Conservation (phyloP, 805 yeast species). For the Candida lessepsii region DNA sequence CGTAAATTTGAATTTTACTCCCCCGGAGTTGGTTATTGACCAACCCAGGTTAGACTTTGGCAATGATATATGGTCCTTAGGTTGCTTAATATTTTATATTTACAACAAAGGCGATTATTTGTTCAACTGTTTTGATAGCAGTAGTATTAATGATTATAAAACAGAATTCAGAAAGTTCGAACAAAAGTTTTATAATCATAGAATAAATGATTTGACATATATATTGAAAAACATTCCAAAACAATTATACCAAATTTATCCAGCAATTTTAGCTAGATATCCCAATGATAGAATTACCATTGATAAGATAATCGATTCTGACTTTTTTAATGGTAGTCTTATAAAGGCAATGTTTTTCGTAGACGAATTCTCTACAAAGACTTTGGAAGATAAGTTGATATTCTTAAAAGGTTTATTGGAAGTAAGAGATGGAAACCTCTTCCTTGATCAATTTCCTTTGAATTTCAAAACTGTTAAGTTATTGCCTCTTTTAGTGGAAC, state of each 20-base stretch:
- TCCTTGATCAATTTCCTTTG: slow-evolving; percentile 37
- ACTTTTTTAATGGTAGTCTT: slow-evolving; percentile 78
- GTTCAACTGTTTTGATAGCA: slow-evolving; percentile 41
- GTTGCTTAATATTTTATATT: slow-evolving; percentile 68
- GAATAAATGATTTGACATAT: slow-evolving; percentile 35
- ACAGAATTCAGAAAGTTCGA: slow-evolving; percentile 50
- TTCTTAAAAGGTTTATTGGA: slow-evolving; percentile 67
- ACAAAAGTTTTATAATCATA: slow-evolving; percentile 40
- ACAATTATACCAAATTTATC: slow-evolving; percentile 48
- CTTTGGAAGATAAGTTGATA: slow-evolving; percentile 60
- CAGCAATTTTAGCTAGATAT: slow-evolving; percentile 54
- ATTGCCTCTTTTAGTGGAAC: slow-evolving; percentile 62
- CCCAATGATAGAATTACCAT: slow-evolving; percentile 59
- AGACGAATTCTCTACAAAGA: slow-evolving; percentile 79
- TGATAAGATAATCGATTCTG: slow-evolving; percentile 66
- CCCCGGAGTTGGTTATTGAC: slow-evolving; percentile 80
- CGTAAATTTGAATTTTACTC: slow-evolving; percentile 68
- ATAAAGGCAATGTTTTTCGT: slow-evolving; percentile 76
- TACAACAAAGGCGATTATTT: slow-evolving; percentile 55
- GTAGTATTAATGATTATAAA: slow-evolving; percentile 60
- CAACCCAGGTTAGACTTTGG: slow-evolving; percentile 52
- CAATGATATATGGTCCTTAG: slow-evolving; percentile 84
- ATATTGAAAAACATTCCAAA: slow-evolving; percentile 59
- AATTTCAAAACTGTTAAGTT: slow-evolving; percentile 64
- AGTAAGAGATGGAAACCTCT: slow-evolving; percentile 16